A percentile compares a stretch with the other conserved stretches of the same genome.
phyloP scores from a whole-genome alignment of 2,329 filamentous ascomycete genomes.

The Stenocarpella maydis region DNA sequence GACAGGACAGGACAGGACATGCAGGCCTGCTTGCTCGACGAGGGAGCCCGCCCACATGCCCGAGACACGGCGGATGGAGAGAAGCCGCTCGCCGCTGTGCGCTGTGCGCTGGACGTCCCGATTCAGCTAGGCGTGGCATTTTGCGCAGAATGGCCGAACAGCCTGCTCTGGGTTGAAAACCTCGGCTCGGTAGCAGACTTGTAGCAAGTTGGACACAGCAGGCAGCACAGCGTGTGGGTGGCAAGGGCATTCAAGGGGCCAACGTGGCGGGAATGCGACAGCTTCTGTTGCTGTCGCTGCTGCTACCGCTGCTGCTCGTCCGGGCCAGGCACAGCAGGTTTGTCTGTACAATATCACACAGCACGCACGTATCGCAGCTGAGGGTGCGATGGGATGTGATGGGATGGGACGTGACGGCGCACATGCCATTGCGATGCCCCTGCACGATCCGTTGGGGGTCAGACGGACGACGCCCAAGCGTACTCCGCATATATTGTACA shows the following conservation, averaged over 20 bases:
- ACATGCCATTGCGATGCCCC: too few species aligned
- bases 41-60: not conserved
- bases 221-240: not conserved
- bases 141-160: not conserved
- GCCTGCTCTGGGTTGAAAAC: constrained; percentile 3
- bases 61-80: constrained; percentile 5
- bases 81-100: not conserved
- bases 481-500: too few species aligned
- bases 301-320: not conserved
- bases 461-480: constrained; percentile 7
- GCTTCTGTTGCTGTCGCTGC: too few species aligned
- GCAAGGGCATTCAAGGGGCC: constrained; percentile 3
- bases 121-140: not conserved
- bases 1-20: not conserved
- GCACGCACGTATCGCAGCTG: not conserved
- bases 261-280: constrained; percentile 1
- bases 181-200: constrained; percentile 26
- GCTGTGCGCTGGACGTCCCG: not conserved
- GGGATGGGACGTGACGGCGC: not conserved
- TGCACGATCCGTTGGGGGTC: too few species aligned
- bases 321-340: not conserved
- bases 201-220: constrained; percentile 24
- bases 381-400: not conserved
- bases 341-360: too few species aligned
- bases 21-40: not conserved